These are phyloP conservation scores for Narthecium ossifragum DNA, from an alignment of 106 monocot species.

Conservation along the genomic window DNA sequence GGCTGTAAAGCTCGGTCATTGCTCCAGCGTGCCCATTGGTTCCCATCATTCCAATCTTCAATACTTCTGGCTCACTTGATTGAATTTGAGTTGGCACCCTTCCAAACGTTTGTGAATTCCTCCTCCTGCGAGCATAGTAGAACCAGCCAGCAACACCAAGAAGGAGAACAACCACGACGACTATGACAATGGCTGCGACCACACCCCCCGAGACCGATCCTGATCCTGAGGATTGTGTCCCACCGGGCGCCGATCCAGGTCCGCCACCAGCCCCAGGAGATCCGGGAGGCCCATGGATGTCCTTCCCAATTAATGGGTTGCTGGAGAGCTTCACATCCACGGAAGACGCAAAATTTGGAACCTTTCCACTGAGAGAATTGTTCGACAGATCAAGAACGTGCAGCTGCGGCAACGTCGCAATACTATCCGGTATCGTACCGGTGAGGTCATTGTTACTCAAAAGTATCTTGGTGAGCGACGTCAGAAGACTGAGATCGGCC, in stretches of 20 bases:
- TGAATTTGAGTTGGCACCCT: slow-evolving; percentile 27
- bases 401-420: slow-evolving; percentile 35
- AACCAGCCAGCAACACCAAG: slow-evolving; percentile 11
- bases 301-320: slow-evolving; percentile 43
- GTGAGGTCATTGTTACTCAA: slow-evolving; percentile 56
- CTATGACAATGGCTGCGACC: slow-evolving; percentile 22
- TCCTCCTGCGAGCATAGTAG: slow-evolving; percentile 28
- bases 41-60: slow-evolving; percentile 30
- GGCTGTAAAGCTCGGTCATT: slow-evolving; percentile 25
- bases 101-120: slow-evolving; percentile 20
- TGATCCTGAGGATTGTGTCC: neutral
- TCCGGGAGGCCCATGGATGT: neutral
- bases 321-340: slow-evolving; percentile 35
- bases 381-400: slow-evolving; percentile 54
- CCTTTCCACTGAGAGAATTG: slow-evolving; percentile 50
- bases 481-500: slow-evolving; percentile 39
- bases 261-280: neutral
- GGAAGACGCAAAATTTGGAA: slow-evolving; percentile 33
- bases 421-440: slow-evolving; percentile 47
- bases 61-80: slow-evolving; percentile 23
- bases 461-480: slow-evolving; percentile 32
- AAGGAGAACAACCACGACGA: too few relatives aligned
- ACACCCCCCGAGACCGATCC: slow-evolving; percentile 12
- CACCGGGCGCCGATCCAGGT: slow-evolving; percentile 2
- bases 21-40: slow-evolving; percentile 9